Conservation (phyloP, 2,329 filamentous ascomycete species). For the Amauroascus niger region DNA sequence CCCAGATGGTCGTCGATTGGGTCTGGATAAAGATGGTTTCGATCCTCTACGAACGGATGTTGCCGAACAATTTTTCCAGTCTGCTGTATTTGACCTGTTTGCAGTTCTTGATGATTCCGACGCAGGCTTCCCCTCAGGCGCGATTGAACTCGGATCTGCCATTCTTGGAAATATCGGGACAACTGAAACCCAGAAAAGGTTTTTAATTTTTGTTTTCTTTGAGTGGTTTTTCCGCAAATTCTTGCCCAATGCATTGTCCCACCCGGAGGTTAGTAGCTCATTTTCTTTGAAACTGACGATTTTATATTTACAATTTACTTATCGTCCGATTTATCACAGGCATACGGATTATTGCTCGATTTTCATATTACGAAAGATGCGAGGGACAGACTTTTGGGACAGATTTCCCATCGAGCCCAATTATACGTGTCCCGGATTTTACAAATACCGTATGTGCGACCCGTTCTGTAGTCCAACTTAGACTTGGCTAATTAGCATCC, state of each 20-base stretch:
- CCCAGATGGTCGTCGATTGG: conserved; percentile 66
- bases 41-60: conserved; percentile 66
- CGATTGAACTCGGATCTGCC: conserved; percentile 73
- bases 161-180: conserved; percentile 67
- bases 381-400: conserved; percentile 61
- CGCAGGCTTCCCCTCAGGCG: conserved; percentile 76
- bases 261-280: conserved; percentile 62
- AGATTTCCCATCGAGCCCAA: conserved; percentile 71
- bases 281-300: too few relatives aligned
- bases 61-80: conserved; percentile 79
- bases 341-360: conserved; percentile 60
- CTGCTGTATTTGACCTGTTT: conserved; percentile 70
- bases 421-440: conserved; percentile 68
- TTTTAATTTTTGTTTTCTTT: conserved; percentile 73
- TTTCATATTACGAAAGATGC: conserved; percentile 90
- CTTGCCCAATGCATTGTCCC: conserved; percentile 70
- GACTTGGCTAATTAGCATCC: conserved; percentile 39
- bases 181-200: conserved; percentile 59
- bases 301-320: too few relatives aligned
- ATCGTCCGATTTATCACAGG: conserved; percentile 37
- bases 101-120: conserved; percentile 77
- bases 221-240: conserved; percentile 91
- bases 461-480: not conserved
- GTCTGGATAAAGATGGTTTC: conserved; percentile 56
- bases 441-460: conserved; percentile 51